Base-by-base conservation (phyloP, 371 early-diverging fungal genomes). In the Conidiobolus incongruus region DNA sequence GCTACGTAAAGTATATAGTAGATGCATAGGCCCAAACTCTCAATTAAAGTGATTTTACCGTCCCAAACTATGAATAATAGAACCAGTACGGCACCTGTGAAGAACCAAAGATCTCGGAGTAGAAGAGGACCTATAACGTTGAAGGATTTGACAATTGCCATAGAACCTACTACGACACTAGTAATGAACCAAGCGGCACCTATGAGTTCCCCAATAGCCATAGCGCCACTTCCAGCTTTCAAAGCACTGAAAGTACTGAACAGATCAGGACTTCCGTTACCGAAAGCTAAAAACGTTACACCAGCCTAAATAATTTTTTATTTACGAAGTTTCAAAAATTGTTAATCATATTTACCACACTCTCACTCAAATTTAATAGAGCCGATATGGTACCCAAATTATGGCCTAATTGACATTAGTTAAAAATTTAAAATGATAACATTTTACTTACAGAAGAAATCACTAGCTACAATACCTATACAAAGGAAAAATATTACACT, bases 231-330 rank as follows among this genome's bases (percentile, higher is more conserved):
- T 24, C 70, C 70, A 3, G 77, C 68, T 5, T 70, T 55, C 54
- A 83, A 68, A 3, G 84, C 84, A 36, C 74, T 74, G 46, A 80
- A 77, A 0, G 81, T 84, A 13, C 77, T 67, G 44, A 84, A 78
- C 28, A 85, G 49, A 46, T 85, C 85, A 2, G 85, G 85, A n/a
- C 78, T 75, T 12, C 79, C 85, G 49, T 85, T 86, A 16, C 86
- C 86, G 24, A 85, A 64, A 0, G 86, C 86, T 17, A 85, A 54
- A 56, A 85, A 70, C 3, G 86, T 84, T 4, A 85, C 86, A 6
- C 86, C 86, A 0, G 86, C 84, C 26, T 26, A 26, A 26, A 26
- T 26, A 26, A 26, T 4, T 26, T 26, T 8, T 26, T 26, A 26
- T 4, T 26, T n/a, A n/a, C n/a, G n/a, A 8, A 26, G 3, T 26